phyloP scores from a whole-genome alignment of 495 filamentous ascomycete species.

The Neurospora sp. region DNA sequence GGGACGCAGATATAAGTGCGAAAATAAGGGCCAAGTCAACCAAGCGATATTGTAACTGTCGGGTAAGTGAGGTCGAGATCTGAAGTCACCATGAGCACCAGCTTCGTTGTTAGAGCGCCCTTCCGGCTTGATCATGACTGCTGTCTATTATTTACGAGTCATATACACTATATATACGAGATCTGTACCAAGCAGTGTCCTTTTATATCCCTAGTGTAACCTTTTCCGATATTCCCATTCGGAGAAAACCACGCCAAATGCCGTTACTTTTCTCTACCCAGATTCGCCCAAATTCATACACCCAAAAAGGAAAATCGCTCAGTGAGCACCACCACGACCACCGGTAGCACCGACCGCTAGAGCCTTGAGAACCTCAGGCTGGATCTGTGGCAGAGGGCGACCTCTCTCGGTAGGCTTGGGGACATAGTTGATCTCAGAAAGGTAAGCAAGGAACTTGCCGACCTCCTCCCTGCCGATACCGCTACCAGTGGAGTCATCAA shows the following conservation, averaged over 20 bases:
- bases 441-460: slow-evolving; percentile 63
- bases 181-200: background rate
- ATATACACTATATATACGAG: background rate
- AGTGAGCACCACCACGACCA: slow-evolving; percentile 21
- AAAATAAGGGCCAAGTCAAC: background rate
- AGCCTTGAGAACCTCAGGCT: slow-evolving; percentile 44
- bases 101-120: background rate
- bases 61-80: background rate
- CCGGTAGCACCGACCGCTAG: slow-evolving; percentile 15
- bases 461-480: slow-evolving; percentile 59
- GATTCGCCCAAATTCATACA: background rate
- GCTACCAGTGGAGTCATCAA: slow-evolving; percentile 52
- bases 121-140: background rate
- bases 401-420: slow-evolving; percentile 39
- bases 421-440: slow-evolving; percentile 65
- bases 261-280: background rate
- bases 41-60: background rate
- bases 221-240: background rate
- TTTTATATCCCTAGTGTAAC: background rate
- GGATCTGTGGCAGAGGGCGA: slow-evolving; percentile 40
- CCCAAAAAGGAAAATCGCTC: slow-evolving; percentile 8
- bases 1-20: background rate
- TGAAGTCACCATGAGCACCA: background rate
- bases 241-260: background rate
- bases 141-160: background rate